phyloP scores from a whole-genome alignment of 108 stramenopile species.

The Nitzschia putrida region DNA sequence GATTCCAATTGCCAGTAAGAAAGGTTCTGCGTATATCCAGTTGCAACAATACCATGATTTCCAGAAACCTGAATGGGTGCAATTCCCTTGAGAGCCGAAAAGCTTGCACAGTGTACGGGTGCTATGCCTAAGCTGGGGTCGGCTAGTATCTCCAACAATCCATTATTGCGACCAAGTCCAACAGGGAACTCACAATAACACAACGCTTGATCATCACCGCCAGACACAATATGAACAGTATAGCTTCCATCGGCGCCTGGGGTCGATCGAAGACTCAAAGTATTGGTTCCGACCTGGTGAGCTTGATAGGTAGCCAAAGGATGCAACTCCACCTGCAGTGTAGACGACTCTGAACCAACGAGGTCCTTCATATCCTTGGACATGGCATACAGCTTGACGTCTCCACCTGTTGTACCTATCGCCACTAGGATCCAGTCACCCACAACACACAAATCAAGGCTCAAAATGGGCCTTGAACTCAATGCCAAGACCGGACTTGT shows the following conservation, averaged over 20 bases:
- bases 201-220: slow-evolving; percentile 79
- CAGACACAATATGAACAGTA: slow-evolving; percentile 29
- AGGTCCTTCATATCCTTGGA: slow-evolving; percentile 7
- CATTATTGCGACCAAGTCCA: neutral
- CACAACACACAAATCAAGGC: slow-evolving; percentile 38
- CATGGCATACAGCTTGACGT: slow-evolving; percentile 54
- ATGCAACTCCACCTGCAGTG: slow-evolving; percentile 4
- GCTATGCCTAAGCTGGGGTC: neutral
- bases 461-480: slow-evolving; percentile 61
- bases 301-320: slow-evolving; percentile 31
- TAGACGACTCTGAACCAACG: neutral
- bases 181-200: slow-evolving; percentile 8
- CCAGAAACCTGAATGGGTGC: slow-evolving; percentile 11
- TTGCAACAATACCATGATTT: slow-evolving; percentile 28
- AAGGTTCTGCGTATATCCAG: slow-evolving; percentile 61
- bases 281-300: slow-evolving; percentile 71
- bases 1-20: slow-evolving; percentile 39
- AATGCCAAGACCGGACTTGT: slow-evolving; percentile 8
- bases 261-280: slow-evolving; percentile 34
- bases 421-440: slow-evolving; percentile 37
- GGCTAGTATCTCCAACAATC: neutral
- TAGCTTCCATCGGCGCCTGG: neutral
- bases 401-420: slow-evolving; percentile 72
- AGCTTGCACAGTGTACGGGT: slow-evolving; percentile 42
- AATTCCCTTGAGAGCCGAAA: slow-evolving; percentile 70